These are phyloP conservation scores for Yamadazyma dushanensis DNA, from an alignment of 1,139 yeast genomes.

Conservation along the genomic window DNA sequence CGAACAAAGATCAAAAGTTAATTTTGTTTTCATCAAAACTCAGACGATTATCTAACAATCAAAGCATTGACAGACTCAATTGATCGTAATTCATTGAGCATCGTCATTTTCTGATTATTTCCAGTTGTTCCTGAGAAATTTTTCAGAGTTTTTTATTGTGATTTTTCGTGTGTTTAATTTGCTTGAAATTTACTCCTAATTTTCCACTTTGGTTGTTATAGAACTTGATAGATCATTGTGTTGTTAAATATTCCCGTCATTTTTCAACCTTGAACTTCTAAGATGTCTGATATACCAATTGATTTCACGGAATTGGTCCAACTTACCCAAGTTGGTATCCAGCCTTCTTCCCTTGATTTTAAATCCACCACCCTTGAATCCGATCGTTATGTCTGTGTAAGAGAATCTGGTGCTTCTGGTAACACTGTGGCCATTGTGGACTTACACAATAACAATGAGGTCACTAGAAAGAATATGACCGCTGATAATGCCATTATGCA, in stretches of 20 bases:
- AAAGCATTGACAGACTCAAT: not conserved
- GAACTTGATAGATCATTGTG: not conserved
- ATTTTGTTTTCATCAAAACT: slow-evolving; percentile 1
- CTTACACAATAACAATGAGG: slow-evolving; percentile 70
- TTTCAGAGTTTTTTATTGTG: not conserved
- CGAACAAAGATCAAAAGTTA: slow-evolving; percentile 1
- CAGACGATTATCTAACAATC: not conserved
- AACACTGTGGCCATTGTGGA: slow-evolving; percentile 93
- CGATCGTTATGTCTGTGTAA: slow-evolving; percentile 84
- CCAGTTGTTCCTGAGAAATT: not conserved
- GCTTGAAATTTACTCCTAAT: not conserved
- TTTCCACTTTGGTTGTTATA: not conserved
- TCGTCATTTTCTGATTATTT: not conserved
- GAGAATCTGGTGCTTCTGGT: slow-evolving; percentile 75
- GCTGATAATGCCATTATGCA: slow-evolving; percentile 99
- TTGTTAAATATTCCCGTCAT: not conserved
- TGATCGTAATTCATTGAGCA: not conserved
- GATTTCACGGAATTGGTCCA: slow-evolving; percentile 94
- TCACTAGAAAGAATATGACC: slow-evolving; percentile 85
- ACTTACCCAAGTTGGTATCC: slow-evolving; percentile 80
- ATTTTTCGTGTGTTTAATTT: not conserved
- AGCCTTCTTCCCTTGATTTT: slow-evolving; percentile 83
- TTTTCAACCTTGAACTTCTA: not conserved
- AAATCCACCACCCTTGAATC: slow-evolving; percentile 93
- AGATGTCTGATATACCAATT: slow-evolving; percentile 71